Percentiles rank a stretch among this genome's conserved stretches.
These are phyloP conservation scores for Cokeromyces recurvatus DNA, from an alignment of 371 early-diverging fungal species.

Conservation along the genomic window DNA sequence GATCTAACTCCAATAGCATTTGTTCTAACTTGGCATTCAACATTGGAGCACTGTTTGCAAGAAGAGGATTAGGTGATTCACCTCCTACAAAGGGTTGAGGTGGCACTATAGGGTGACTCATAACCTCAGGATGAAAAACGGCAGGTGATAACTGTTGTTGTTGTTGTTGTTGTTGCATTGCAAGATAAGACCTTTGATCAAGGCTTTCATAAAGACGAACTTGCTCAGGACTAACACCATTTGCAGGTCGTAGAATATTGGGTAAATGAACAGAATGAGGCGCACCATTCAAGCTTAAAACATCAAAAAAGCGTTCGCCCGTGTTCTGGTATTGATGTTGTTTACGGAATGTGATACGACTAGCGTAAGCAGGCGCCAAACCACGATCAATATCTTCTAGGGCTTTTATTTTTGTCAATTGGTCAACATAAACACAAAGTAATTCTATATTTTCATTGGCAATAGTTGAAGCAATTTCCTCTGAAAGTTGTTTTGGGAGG, in stretches of 20 bases:
- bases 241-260: slow-evolving; percentile 70
- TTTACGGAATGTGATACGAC: slow-evolving; percentile 79
- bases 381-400: slow-evolving; percentile 78
- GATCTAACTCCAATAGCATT: slow-evolving; percentile 72
- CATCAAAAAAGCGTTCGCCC: slow-evolving; percentile 80
- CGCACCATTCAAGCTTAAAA: slow-evolving; percentile 61
- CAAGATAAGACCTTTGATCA: slow-evolving; percentile 13
- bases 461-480: slow-evolving; percentile 74
- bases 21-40: slow-evolving; percentile 58
- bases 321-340: slow-evolving; percentile 41
- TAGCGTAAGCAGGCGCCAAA: slow-evolving; percentile 64
- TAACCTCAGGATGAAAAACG: slow-evolving; percentile 28
- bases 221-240: slow-evolving; percentile 74
- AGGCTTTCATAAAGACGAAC: slow-evolving; percentile 18
- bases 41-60: slow-evolving; percentile 23
- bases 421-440: slow-evolving; percentile 87
- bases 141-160: slow-evolving; percentile 18
- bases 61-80: slow-evolving; percentile 10
- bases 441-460: slow-evolving; percentile 88
- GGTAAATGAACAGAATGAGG: slow-evolving; percentile 83
- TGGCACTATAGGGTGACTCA: neutral
- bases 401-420: slow-evolving; percentile 86
- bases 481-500: slow-evolving; percentile 76
- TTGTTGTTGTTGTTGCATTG: slow-evolving; percentile 18
- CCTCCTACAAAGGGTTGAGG: slow-evolving; percentile 9